Base-by-base conservation (phyloP, 2,329 filamentous ascomycete species). In the Plenodomus lindquistii region DNA sequence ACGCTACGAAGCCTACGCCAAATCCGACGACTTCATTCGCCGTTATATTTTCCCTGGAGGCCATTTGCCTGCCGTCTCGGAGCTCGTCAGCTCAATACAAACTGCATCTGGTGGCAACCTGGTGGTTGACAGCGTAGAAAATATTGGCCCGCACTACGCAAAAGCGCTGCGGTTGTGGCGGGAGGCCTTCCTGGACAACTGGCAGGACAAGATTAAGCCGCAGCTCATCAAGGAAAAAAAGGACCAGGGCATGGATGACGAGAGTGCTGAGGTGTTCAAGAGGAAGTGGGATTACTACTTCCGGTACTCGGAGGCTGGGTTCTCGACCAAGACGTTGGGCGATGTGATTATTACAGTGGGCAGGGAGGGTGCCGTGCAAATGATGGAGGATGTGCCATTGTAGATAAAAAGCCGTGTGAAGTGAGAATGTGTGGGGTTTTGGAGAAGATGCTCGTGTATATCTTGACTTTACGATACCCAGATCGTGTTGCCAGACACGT, bases 261-360 rank as follows among this genome's bases (percentile, higher is more conserved):
- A 88, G 13, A 85, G 84, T 29, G 77, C 88, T 1, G 82, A 86
- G 36, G 78, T 88, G 2, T 91, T 89, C 63, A 80, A 79, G 63
- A 78, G 82, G 54, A 89, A 89, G 67, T 91, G 87, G 87, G 81
- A 88, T 76, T 91, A 89, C 62, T 91, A 90, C 66, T 91, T 90
- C 70, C 78, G 81, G 18, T 90, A 90, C 65, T 89, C 86, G 54
- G 87, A 90, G 67, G 86, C 86, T 34, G 87, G 86, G 0, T 90
- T 91, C 62, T 75, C 81, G 48, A 87, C 84, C 5, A 89, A 89
- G 72, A 88, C 85, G 2, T 68, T 91, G 17, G 86, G 86, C 2
- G 87, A 90, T 70, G 84, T 85, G 1, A 88, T 90, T 41, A 83
- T 91, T 54, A 89, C 85, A 0, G 83, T 88, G 10, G 84, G 81